phyloP scores from a whole-genome alignment of 805 yeast genomes.

The Kodamaea kakaduensis region DNA sequence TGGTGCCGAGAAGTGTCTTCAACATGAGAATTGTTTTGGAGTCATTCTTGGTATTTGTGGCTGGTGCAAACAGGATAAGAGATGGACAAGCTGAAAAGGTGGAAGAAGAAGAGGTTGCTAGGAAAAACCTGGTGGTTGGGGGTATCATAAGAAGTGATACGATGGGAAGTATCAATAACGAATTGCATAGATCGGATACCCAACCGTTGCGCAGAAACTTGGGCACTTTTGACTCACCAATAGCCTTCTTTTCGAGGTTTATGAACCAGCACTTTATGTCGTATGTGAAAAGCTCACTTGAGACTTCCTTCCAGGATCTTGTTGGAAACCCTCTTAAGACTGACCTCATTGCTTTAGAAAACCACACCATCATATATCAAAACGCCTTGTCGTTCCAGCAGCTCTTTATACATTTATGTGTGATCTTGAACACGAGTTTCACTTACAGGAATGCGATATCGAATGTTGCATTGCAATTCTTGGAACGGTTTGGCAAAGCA shows the following conservation, averaged over 20 bases:
- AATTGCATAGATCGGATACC: neutral
- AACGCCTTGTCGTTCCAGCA: slow-evolving; percentile 46
- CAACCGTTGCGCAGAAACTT: too few relatives aligned
- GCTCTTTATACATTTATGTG: slow-evolving; percentile 46
- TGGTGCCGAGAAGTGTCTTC: slow-evolving; percentile 67
- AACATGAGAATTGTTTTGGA: slow-evolving; percentile 79
- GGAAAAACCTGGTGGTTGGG: too few relatives aligned
- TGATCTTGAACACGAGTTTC: slow-evolving; percentile 56
- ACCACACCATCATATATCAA: slow-evolving; percentile 23
- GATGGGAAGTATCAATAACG: too few relatives aligned
- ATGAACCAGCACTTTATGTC: slow-evolving; percentile 65
- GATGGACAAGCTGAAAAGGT: slow-evolving; percentile 14
- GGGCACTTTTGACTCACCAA: slow-evolving; percentile 13
- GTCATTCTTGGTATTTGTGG: slow-evolving; percentile 63
- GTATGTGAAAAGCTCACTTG: slow-evolving; percentile 54
- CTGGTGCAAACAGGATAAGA: slow-evolving; percentile 45
- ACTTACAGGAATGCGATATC: slow-evolving; percentile 57
- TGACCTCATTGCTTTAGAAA: slow-evolving; percentile 36
- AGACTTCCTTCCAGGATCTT: slow-evolving; percentile 45
- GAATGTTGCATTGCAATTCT: slow-evolving; percentile 36
- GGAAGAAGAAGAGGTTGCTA: slow-evolving; percentile 4
- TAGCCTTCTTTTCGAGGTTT: slow-evolving; percentile 55
- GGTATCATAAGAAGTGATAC: neutral
- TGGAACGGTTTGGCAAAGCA: slow-evolving; percentile 30
- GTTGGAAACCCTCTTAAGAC: slow-evolving; percentile 24